phyloP scores from a whole-genome alignment of 1,284 basidiomycete genomes.

The Amylostereum areolatum region DNA sequence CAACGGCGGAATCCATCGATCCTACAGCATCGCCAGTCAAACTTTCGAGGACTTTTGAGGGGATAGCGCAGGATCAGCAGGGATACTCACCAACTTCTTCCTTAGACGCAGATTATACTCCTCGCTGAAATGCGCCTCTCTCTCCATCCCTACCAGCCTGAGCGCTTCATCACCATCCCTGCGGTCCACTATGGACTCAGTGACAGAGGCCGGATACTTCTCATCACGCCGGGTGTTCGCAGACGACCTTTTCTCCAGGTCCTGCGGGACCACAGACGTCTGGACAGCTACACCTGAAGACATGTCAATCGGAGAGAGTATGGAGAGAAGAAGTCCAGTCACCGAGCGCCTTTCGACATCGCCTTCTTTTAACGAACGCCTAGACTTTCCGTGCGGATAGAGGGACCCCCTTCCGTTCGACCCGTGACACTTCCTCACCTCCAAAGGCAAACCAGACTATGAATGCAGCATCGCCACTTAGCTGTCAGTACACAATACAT shows the following conservation, averaged over 20 bases:
- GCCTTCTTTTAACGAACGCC: too few species aligned
- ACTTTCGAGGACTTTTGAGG: background rate
- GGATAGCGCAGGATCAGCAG: background rate
- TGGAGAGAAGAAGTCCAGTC: too few species aligned
- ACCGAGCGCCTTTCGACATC: too few species aligned
- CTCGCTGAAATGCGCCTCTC: slow-evolving; percentile 48
- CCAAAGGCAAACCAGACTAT: too few species aligned
- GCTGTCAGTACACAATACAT: background rate
- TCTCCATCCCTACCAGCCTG: slow-evolving; percentile 47
- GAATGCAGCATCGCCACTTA: slow-evolving; percentile 1
- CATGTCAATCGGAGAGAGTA: too few species aligned
- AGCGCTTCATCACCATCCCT: slow-evolving; percentile 52
- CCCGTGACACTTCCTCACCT: too few species aligned
- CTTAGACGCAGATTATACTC: slow-evolving; percentile 53
- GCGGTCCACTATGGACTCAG: slow-evolving; percentile 25
- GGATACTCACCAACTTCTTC: slow-evolving; percentile 46
- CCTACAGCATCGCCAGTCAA: slow-evolving; percentile 27
- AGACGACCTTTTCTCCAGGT: too few species aligned
- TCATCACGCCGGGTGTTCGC: too few species aligned
- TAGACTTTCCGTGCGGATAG: too few species aligned
- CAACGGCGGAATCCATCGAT: slow-evolving; percentile 51
- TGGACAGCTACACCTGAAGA: too few species aligned
- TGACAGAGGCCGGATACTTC: slow-evolving; percentile 3
- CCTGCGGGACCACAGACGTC: too few species aligned
- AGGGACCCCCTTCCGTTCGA: too few species aligned